A percentile compares a stretch with the other conserved stretches of the same genome.
Conservation (phyloP, 2,329 filamentous ascomycete genomes). For the Acrocalymma vagum region DNA sequence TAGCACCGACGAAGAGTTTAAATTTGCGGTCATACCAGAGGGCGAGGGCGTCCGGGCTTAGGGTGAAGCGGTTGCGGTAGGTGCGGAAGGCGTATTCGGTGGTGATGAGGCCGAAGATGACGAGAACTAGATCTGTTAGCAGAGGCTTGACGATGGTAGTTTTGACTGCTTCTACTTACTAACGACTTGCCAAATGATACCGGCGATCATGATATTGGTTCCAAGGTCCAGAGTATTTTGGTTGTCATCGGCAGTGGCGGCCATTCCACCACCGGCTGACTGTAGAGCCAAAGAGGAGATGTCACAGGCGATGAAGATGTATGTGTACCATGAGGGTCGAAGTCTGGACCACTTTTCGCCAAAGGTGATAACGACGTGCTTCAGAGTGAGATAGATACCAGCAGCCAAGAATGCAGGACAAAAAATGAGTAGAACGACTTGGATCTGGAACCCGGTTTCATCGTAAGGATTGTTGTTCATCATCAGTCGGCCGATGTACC, state of each 20-base stretch:
- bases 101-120: conserved; percentile 55
- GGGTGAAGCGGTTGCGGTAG: conserved; percentile 21
- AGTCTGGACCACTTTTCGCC: conserved; percentile 46
- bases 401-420: conserved; percentile 64
- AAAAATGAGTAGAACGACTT: conserved; percentile 65
- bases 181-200: conserved; percentile 64
- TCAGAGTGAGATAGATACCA: conserved; percentile 63
- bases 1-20: conserved; percentile 29
- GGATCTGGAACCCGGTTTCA: conserved; percentile 56
- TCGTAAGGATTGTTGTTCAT: conserved; percentile 63
- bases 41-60: conserved; percentile 15
- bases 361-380: conserved; percentile 63
- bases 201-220: conserved; percentile 64
- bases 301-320: conserved; percentile 67
- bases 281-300: conserved; percentile 64
- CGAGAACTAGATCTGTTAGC: conserved; percentile 33
- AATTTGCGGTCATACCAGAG: conserved; percentile 23
- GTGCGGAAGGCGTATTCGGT: conserved; percentile 41
- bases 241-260: conserved; percentile 56
- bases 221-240: conserved; percentile 52
- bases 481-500: conserved; percentile 64
- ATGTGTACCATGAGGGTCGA: conserved; percentile 57
- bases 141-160: background rate
- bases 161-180: conserved; percentile 47
- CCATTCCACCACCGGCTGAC: conserved; percentile 63